These are phyloP conservation scores for Daldinia bambusicola DNA, from an alignment of 495 filamentous ascomycete genomes.

Conservation along the genomic window DNA sequence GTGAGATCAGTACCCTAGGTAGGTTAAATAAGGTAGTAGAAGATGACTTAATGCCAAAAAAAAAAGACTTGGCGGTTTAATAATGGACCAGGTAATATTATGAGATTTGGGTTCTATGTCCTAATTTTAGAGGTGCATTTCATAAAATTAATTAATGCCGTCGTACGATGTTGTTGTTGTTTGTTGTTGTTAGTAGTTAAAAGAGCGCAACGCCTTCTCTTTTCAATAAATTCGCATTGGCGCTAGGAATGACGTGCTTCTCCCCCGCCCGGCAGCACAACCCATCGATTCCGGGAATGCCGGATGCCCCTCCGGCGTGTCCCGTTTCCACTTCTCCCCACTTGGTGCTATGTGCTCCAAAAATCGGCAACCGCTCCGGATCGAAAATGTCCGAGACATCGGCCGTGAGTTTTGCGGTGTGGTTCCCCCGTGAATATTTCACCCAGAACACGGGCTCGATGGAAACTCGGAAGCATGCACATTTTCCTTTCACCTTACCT, in stretches of 20 bases:
- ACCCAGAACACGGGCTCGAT: not conserved
- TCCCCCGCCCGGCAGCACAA: not conserved
- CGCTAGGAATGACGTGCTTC: slow-evolving; percentile 4
- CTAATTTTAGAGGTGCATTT: not conserved
- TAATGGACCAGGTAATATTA: no score
- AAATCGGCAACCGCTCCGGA: not conserved
- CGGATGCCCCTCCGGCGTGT: not conserved
- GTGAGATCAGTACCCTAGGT: no score
- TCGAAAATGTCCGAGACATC: not conserved
- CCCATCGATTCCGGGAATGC: not conserved
- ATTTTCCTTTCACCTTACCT: not conserved
- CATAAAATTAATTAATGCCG: not conserved
- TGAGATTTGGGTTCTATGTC: not conserved
- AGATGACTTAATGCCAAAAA: no score
- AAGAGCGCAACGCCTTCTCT: not conserved
- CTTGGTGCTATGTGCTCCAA: not conserved
- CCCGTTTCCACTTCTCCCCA: slow-evolving; percentile 3
- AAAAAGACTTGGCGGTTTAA: not conserved
- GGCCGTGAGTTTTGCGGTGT: not conserved
- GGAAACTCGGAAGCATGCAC: not conserved
- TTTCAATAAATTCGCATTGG: not conserved
- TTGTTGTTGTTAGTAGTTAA: not conserved
- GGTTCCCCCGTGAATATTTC: not conserved
- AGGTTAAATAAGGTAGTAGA: no score
- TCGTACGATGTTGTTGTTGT: slow-evolving; percentile 1